phyloP scores from a whole-genome alignment of 2,329 filamentous ascomycete genomes.

The Aspergillus eucalypticola region DNA sequence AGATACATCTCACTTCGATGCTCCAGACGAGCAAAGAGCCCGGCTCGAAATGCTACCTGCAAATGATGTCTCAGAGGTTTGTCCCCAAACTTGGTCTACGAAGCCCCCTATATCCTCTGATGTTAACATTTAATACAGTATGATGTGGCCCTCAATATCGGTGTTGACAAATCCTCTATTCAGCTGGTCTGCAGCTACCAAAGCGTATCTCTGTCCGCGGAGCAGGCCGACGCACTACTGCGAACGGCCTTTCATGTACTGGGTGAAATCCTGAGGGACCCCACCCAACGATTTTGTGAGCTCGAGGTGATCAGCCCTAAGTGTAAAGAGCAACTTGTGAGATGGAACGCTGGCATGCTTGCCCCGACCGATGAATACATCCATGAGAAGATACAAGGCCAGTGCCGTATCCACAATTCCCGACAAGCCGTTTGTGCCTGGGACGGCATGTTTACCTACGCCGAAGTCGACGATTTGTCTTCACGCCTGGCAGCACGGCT shows the following conservation, averaged over 20 bases:
- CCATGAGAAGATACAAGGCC: neutral
- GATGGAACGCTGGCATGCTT: neutral
- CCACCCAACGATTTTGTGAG: neutral
- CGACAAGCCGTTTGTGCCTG: neutral
- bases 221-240: neutral
- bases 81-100: neutral
- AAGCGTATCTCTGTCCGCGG: neutral
- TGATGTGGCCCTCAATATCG: neutral
- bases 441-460: conserved; percentile 2
- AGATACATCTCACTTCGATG: neutral
- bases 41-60: neutral
- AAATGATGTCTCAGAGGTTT: neutral
- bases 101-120: neutral
- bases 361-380: neutral
- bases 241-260: neutral
- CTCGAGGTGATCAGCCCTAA: neutral
- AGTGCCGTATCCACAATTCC: neutral
- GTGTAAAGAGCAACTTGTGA: neutral
- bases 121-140: neutral
- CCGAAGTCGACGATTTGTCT: conserved; percentile 14
- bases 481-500: neutral
- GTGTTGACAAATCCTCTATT: neutral
- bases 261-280: neutral
- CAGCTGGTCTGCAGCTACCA: neutral
- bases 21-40: neutral